phyloP scores from a whole-genome alignment of 805 yeast species.

The Myxozyma sirexii region DNA sequence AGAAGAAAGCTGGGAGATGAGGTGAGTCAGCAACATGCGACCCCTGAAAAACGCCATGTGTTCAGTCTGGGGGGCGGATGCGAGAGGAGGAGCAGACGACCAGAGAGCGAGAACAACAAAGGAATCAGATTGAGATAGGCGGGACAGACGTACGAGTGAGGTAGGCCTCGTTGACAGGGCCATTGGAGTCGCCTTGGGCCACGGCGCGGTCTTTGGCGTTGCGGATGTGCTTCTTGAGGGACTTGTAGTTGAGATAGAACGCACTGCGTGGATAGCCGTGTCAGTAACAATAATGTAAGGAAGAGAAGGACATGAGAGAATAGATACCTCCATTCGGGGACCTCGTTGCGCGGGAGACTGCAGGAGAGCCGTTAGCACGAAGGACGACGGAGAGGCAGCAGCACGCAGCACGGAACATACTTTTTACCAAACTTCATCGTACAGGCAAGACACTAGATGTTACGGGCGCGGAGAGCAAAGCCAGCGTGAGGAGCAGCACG shows the following conservation, averaged over 20 bases:
- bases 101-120: background rate
- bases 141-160: conserved; percentile 31
- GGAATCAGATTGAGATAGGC: background rate
- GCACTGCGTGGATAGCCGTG: conserved; percentile 42
- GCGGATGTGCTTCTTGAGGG: conserved; percentile 77
- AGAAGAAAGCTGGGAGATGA: conserved; percentile 61
- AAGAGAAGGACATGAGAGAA: background rate
- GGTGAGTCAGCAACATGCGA: conserved; percentile 23
- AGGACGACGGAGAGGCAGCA: no score
- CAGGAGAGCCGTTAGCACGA: no score
- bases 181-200: conserved; percentile 20
- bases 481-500: background rate
- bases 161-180: conserved; percentile 29
- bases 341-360: conserved; percentile 73
- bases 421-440: conserved; percentile 82
- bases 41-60: conserved; percentile 16
- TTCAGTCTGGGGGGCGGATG: background rate
- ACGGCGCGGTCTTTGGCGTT: conserved; percentile 45
- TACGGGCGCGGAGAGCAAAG: background rate
- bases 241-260: conserved; percentile 82
- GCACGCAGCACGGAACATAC: no score
- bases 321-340: conserved; percentile 82
- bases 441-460: no score
- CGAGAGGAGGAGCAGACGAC: background rate
- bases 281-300: background rate